Evolutionary conservation across 345 rosid species (phyloP), one percentile per base, ranked within the genome.

Genomic region (Trapa incisa): DNA sequence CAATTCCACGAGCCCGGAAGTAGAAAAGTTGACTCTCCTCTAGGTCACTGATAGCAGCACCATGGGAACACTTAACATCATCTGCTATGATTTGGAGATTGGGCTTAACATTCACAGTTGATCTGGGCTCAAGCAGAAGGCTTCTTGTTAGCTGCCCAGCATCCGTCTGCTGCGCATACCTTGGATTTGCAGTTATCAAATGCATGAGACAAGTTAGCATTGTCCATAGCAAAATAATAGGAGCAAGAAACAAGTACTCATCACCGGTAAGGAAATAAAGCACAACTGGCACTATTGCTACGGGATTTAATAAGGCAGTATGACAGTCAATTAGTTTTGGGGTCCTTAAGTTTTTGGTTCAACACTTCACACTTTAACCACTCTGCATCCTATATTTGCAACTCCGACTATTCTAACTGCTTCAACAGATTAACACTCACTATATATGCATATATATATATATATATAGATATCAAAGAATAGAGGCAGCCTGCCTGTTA

Each of bases 1-100:
- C 89, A 7, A 91, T 78, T 17, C 99, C 97, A 1, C 96, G 91
- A 5, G 97, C 97, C 72, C 72, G 89, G 60, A 94, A 84, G 82
- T 94, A 94, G 83, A 94, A 94, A 43, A 91, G 81, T 56, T 89
- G 96, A 77, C 86, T 81, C 58, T 88, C 92, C 74, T 94, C 99
- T 0, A 91, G 81, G 79, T 91, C 97, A 37, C 95, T 87, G 64
- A 87, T 89, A 0, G 99, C 99, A 78, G 97, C 97, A 74, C 97
- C 99, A 16, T 94, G 97, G 10, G 97, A 89, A 79, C 97, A 94
- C 75, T 87, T 91, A 9, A 94, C 97, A 57, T 91, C 92, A 11
- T 94, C 89, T 0, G 99, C 96, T 67, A 94, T 83, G 58, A 88
- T 94, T 82, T 94, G 96, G 68, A 94, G 93, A 71, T 94, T 94